Percentiles rank a stretch among this genome's conserved stretches.
phyloP scores from a whole-genome alignment of 2,329 filamentous ascomycete genomes.

The Neofusicoccum sp. region DNA sequence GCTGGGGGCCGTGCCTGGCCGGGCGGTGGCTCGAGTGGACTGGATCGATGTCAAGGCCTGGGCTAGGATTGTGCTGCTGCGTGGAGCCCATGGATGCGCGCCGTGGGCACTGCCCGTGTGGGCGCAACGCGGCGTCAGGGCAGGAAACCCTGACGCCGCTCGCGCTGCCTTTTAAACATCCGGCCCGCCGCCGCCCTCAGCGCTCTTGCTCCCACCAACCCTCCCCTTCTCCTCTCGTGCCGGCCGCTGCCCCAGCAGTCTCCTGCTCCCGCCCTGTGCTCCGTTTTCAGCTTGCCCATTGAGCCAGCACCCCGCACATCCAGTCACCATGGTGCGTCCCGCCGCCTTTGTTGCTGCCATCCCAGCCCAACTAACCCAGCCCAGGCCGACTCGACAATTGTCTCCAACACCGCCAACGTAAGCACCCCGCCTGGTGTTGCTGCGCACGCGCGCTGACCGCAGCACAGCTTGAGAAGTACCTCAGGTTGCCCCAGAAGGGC shows the following conservation, averaged over 20 bases:
- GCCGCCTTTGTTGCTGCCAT: not conserved
- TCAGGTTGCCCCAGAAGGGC: constrained; percentile 85
- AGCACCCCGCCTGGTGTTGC: constrained; percentile 24
- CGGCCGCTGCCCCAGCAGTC: not conserved
- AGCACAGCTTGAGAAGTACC: constrained; percentile 81
- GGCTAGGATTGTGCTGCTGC: constrained; percentile 3
- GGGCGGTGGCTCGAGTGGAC: constrained; percentile 13
- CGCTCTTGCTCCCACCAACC: constrained; percentile 12
- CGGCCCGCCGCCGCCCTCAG: constrained; percentile 11
- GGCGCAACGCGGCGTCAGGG: constrained; percentile 4
- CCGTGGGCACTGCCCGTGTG: constrained; percentile 11
- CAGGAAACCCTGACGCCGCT: constrained; percentile 10
- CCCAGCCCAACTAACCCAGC: constrained; percentile 2
- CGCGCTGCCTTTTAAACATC: constrained; percentile 22
- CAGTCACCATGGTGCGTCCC: constrained; percentile 20
- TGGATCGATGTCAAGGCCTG: constrained; percentile 12
- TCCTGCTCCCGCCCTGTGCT: not conserved
- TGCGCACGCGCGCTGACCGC: constrained; percentile 19
- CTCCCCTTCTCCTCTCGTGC: not conserved
- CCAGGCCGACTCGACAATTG: constrained; percentile 40
- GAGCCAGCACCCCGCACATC: constrained; percentile 15
- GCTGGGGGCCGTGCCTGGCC: constrained; percentile 11
- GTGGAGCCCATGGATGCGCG: constrained; percentile 8
- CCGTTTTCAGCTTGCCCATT: not conserved
- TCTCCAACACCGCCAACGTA: constrained; percentile 51